Conservation (phyloP, 2,329 filamentous ascomycete genomes). For the Purpureocillium lavendulum region DNA sequence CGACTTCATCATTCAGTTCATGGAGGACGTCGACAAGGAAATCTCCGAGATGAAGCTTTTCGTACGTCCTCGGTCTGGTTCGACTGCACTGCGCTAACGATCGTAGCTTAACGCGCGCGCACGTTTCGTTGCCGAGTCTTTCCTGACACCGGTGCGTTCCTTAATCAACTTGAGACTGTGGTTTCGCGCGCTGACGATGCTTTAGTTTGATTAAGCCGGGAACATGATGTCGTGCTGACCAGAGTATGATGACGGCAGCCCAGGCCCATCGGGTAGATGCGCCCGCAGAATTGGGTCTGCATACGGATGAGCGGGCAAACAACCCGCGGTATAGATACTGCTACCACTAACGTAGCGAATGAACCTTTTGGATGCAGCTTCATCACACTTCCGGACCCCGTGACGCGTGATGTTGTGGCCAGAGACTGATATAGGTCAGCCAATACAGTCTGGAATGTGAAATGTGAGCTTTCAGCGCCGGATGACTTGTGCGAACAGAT, state of each 20-base stretch:
- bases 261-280: no score
- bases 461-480: no score
- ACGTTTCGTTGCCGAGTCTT: slow-evolving; percentile 96
- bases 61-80: slow-evolving; percentile 47
- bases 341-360: not conserved
- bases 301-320: no score
- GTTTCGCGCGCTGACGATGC: slow-evolving; percentile 2
- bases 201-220: slow-evolving; percentile 22
- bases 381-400: no score
- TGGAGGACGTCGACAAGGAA: slow-evolving; percentile 99
- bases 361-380: not conserved
- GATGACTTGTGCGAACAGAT: no score
- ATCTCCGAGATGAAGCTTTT: slow-evolving; percentile 99
- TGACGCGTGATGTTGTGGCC: no score
- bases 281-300: no score
- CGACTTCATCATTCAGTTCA: slow-evolving; percentile 98
- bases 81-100: slow-evolving; percentile 8
- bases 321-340: not conserved
- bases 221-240: no score
- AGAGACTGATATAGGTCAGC: no score
- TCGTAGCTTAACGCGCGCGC: slow-evolving; percentile 85
- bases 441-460: no score
- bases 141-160: slow-evolving; percentile 73
- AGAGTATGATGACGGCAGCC: no score
- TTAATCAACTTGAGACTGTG: not conserved